Conservation (phyloP, 257 asterid genomes). For the Galeopsis tetrahit region DNA sequence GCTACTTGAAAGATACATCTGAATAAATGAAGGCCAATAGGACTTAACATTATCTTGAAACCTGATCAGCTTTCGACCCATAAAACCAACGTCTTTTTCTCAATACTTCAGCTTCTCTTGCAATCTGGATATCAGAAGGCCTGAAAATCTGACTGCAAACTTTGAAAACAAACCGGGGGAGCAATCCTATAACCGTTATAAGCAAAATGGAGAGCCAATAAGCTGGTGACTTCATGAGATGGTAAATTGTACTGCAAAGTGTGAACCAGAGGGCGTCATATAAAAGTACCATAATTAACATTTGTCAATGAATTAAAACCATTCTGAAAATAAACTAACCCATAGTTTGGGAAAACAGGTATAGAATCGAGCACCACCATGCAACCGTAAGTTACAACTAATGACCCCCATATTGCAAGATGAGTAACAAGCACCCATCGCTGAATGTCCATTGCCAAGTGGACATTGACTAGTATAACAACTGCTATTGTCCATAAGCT, state of each 20-base stretch:
- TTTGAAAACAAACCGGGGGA: constrained; percentile 84
- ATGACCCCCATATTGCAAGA: constrained; percentile 91
- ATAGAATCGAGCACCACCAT: constrained; percentile 82
- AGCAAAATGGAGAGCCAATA: constrained; percentile 94
- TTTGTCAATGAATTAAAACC: constrained; percentile 17
- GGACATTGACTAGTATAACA: constrained; percentile 82
- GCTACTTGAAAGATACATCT: constrained; percentile 38
- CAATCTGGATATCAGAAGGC: constrained; percentile 94
- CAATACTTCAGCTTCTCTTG: constrained; percentile 93
- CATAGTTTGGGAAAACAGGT: constrained; percentile 73
- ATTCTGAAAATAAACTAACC: constrained; percentile 60
- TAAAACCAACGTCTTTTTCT: constrained; percentile 46
- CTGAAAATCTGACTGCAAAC: constrained; percentile 73
- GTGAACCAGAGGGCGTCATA: constrained; percentile 17
- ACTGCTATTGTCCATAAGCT: constrained; percentile 98
- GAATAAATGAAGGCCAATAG: constrained; percentile 33
- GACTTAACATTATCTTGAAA: constrained; percentile 50
- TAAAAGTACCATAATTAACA: constrained; percentile 17
- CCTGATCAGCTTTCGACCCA: constrained; percentile 52
- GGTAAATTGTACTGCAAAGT: constrained; percentile 84
- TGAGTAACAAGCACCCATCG: constrained; percentile 89
- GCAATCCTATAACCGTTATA: constrained; percentile 76
- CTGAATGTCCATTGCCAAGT: constrained; percentile 93
- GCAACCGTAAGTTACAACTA: constrained; percentile 54
- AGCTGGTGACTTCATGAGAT: constrained; percentile 67